phyloP scores from a whole-genome alignment of 768 basidiomycete species.

The Serendipita vermifera region DNA sequence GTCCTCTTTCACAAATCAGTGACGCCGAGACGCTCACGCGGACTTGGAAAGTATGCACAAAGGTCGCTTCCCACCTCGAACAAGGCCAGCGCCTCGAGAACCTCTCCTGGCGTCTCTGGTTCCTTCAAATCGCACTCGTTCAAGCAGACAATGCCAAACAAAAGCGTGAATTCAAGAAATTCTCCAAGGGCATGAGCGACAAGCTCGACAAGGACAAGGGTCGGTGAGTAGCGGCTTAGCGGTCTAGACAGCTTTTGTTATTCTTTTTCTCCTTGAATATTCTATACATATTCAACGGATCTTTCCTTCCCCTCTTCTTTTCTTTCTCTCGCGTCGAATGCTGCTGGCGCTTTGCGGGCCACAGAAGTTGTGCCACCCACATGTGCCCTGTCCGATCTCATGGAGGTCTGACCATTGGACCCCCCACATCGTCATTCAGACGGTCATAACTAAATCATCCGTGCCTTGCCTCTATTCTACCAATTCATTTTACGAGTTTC shows the following conservation, averaged over 20 bases:
- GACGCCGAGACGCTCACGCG: slow-evolving; percentile 75
- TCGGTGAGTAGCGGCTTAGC: slow-evolving; percentile 37
- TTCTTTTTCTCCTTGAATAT: neutral
- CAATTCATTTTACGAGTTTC: too few species aligned
- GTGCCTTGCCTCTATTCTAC: too few species aligned
- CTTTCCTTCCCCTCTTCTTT: neutral
- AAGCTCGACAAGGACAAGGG: slow-evolving; percentile 90
- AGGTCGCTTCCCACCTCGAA: slow-evolving; percentile 82
- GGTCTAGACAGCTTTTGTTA: neutral
- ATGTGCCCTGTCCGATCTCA: too few species aligned
- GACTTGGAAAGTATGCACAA: slow-evolving; percentile 91
- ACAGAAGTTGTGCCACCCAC: too few species aligned
- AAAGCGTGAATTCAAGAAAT: slow-evolving; percentile 81
- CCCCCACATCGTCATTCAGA: too few species aligned
- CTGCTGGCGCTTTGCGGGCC: too few species aligned
- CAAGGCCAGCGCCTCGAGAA: slow-evolving; percentile 86
- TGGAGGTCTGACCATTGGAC: too few species aligned
- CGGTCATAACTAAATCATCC: too few species aligned
- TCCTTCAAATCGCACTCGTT: slow-evolving; percentile 82
- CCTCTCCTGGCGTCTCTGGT: slow-evolving; percentile 86
- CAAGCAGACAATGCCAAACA: slow-evolving; percentile 81
- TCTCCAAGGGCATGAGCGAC: slow-evolving; percentile 80
- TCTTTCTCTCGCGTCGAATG: neutral
- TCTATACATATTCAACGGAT: too few species aligned
- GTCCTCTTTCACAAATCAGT: slow-evolving; percentile 79